Base-by-base conservation (phyloP, 83 land plant genomes). In the Picea mariana region DNA sequence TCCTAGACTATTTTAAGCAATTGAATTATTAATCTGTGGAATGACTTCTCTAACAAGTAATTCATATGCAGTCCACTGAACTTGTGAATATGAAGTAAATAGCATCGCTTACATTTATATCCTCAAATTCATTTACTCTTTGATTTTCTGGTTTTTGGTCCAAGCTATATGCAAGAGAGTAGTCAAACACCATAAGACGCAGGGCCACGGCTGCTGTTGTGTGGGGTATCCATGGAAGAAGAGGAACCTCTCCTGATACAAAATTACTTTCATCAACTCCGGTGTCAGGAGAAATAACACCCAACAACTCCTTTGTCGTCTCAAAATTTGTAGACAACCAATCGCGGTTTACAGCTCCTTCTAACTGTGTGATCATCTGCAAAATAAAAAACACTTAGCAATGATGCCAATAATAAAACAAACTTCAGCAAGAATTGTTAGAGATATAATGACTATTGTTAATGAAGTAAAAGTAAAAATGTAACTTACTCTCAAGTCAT, bases 201-300 rank as follows among this genome's bases (percentile, higher is more conserved):
- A 98, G 66, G 62, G 92, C 97, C 18, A 96, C 97, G 78, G 99
- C 99, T 31, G 99, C 96, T 34, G 95, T 85, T 21, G 97, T 96
- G 23, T 80, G 83, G 40, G 99, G 99, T 62, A 97, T 82, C 99
- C 99, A 97, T 0, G 97, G 94, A 63, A 93, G 94, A 62, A 89
- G 81, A 77, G 90, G 63, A 78, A 85, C 86, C 67, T 88, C 82
- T 31, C 76, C 85, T 27, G 82, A 65, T 60, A 20, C 52, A 67
- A 82, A 59, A 75, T 18, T 42, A 44, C 67, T 66, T 62, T 71
- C 78, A 55, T 81, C 77, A 60, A n/a, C n/a, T 78, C n/a, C 81
- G 26, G 31, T 38, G 5, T 38, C 81, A 26, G 76, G 62, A 23
- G 38, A 34, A 52, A 72, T 40, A 73, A 86, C 85, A 26, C 84